phyloP scores from a whole-genome alignment of 2,329 filamentous ascomycete species.

The Apiospora pterosperma region DNA sequence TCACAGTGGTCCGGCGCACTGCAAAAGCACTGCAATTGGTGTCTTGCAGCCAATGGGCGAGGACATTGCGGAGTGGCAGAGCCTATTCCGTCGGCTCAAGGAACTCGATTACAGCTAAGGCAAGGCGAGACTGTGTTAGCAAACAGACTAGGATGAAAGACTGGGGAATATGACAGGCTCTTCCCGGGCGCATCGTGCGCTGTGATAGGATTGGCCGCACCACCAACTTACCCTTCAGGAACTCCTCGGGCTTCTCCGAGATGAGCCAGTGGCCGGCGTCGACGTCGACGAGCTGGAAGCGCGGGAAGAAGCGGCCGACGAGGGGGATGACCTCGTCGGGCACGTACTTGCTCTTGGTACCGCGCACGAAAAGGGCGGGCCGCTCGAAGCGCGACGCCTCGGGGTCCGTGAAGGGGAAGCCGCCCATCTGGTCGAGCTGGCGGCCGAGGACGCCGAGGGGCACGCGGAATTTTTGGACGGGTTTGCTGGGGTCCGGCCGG shows the following conservation, averaged over 20 bases:
- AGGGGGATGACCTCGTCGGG: slow-evolving; percentile 76
- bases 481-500: slow-evolving; percentile 42
- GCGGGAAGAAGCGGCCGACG: slow-evolving; percentile 79
- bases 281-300: slow-evolving; percentile 69
- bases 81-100: slow-evolving; percentile 46
- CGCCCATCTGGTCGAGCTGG: slow-evolving; percentile 71
- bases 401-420: slow-evolving; percentile 82
- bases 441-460: slow-evolving; percentile 69
- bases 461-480: slow-evolving; percentile 70
- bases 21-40: not conserved
- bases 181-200: not conserved
- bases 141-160: too few species aligned
- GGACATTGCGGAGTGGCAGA: too few species aligned
- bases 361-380: slow-evolving; percentile 76
- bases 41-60: not conserved
- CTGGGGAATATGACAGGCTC: too few species aligned
- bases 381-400: slow-evolving; percentile 67
- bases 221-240: slow-evolving; percentile 61
- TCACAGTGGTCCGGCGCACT: slow-evolving; percentile 13
- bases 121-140: not conserved
- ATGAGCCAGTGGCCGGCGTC: slow-evolving; percentile 86
- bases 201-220: not conserved
- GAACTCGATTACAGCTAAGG: slow-evolving; percentile 62
- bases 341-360: slow-evolving; percentile 74
- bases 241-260: slow-evolving; percentile 80